Conservation (phyloP, 106 monocot species). For the Allium cepa region DNA sequence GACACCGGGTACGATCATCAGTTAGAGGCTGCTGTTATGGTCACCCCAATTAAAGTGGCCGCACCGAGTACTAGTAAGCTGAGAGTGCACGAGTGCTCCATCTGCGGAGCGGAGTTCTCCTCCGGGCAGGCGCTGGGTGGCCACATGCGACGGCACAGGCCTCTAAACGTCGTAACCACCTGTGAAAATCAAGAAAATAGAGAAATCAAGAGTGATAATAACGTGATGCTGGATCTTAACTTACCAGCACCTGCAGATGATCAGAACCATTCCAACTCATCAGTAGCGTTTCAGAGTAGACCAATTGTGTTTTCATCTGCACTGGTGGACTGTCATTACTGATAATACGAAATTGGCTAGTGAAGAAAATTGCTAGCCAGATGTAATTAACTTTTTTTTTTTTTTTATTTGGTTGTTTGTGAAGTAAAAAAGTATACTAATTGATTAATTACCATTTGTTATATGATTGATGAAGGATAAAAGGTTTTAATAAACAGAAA, state of each 20-base stretch:
- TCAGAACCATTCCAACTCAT: conserved; percentile 9
- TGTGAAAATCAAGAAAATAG: not conserved
- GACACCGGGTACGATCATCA: conserved; percentile 1
- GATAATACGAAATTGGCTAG: not conserved
- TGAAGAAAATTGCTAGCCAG: not conserved
- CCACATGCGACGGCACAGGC: conserved; percentile 71
- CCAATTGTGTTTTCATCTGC: conserved; percentile 2
- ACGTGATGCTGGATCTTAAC: conserved; percentile 50
- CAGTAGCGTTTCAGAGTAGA: not conserved
- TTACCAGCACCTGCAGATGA: conserved; percentile 54
- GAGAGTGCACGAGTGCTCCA: conserved; percentile 67
- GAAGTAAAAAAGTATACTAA: not conserved
- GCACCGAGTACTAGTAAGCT: not conserved
- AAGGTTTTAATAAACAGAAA: not conserved
- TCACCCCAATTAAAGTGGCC: not conserved
- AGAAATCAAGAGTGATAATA: conserved; percentile 33
- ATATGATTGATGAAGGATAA: conserved; percentile 4
- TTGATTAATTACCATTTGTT: conserved; percentile 2
- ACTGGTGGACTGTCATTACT: conserved; percentile 54
- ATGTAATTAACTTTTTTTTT: conserved; percentile 2
- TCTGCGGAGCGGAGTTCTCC: conserved; percentile 58
- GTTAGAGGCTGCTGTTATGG: not conserved
- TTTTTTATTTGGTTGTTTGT: conserved; percentile 9
- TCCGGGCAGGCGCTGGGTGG: conserved; percentile 76
- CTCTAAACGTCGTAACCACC: not conserved